A percentile compares a stretch with the other conserved stretches of the same genome.
Conservation (phyloP, 1,139 yeast species). For the Wickerhamiella pararugosa region DNA sequence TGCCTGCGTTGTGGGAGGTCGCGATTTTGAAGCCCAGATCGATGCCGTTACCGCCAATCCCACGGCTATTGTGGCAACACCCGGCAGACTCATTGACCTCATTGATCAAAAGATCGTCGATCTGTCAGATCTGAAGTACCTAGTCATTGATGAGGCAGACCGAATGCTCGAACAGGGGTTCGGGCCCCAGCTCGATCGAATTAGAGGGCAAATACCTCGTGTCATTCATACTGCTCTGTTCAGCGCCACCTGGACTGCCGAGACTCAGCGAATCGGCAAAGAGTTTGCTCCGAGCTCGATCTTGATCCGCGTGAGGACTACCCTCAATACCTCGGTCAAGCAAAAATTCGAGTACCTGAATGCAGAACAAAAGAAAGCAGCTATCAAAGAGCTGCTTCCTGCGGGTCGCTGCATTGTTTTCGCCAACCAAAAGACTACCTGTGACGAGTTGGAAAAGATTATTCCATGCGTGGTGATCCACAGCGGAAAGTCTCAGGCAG, state of each 20-base stretch:
- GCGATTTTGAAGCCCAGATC: conserved; percentile 61
- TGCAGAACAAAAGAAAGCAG: background rate
- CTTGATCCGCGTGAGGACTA: conserved; percentile 45
- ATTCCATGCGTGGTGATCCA: conserved; percentile 49
- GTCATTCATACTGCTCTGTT: conserved; percentile 63
- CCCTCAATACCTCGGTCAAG: conserved; percentile 50
- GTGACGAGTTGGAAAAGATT: conserved; percentile 46
- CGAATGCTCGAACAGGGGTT: conserved; percentile 92
- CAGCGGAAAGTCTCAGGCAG: conserved; percentile 79
- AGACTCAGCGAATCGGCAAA: conserved; percentile 50
- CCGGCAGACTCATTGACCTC: conserved; percentile 77
- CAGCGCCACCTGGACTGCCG: conserved; percentile 80
- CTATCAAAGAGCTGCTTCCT: background rate
- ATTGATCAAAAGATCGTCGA: conserved; percentile 50
- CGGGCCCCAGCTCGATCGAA: conserved; percentile 56
- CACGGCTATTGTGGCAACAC: conserved; percentile 85
- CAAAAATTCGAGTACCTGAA: conserved; percentile 48
- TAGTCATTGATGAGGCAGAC: conserved; percentile 87
- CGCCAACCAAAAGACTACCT: conserved; percentile 59
- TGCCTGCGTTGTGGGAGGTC: conserved; percentile 76
- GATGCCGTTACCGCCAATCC: conserved; percentile 44
- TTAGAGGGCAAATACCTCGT: conserved; percentile 36
- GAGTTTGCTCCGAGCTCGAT: conserved; percentile 51
- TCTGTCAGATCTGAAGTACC: conserved; percentile 45
- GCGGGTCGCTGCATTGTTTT: conserved; percentile 44